Evolutionary conservation across 2,329 filamentous ascomycete genomes (phyloP), one percentile per base, ranked within the genome.

Genomic region (Colletotrichum lini): DNA sequence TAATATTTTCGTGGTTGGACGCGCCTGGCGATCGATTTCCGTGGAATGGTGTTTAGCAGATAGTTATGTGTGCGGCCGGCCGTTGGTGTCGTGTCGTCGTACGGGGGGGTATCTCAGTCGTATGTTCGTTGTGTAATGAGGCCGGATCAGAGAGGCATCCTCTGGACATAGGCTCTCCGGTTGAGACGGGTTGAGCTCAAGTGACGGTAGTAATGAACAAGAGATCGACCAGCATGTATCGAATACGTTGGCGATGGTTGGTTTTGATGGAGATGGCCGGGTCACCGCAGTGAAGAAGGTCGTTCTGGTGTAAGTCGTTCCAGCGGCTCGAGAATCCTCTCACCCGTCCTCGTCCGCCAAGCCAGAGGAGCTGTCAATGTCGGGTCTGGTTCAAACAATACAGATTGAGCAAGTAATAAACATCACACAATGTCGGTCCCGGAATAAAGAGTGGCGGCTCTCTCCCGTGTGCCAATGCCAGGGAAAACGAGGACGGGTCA

Each of bases 341-440:
- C 63, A 38, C 45, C 38, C n/a, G 13, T 30, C 7, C 47, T 44
- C 18, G 30, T 3, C 26, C 23, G 57, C 57, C 38, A 67, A 67
- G 64, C 42, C 64, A 21, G 21, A 50, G 45, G n/a, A 61, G 56
- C 44, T 70, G 57, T 71, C 64, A 53, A 67, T n/a, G 57, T 71
- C 38, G 52, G 67, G 65, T 56, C 13, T 30, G n/a, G 53, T 45
- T 71, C 64, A 71, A 68, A 71, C 68, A 68, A 68, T 35, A 63
- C 64, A 71, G 63, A 71, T 71, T 71, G 68, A 53, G 63, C 52
- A 53, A 58, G 54, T 52, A 63, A 71, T 68, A 63, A 53, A 68
- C 54, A 42, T 58, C 52, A 62, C 44, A 63, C 68, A 53, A 16
- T 62, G 64, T n/a, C 64, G 52, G 58, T 62, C 64, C 64, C 68